phyloP scores from a whole-genome alignment of 371 early-diverging fungal genomes.

The Mortierella sp. region DNA sequence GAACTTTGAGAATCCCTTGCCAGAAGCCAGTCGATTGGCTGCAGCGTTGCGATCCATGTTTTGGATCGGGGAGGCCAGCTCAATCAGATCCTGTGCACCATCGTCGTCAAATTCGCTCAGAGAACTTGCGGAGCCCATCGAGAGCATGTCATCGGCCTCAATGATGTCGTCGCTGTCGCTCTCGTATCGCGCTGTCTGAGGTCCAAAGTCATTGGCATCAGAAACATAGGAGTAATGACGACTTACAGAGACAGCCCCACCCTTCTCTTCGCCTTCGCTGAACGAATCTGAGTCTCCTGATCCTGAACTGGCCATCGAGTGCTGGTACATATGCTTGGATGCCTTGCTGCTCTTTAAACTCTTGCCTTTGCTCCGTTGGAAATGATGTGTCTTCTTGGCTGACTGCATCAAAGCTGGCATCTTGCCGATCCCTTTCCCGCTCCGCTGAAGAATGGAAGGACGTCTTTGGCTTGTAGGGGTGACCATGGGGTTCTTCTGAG shows the following conservation, averaged over 20 bases:
- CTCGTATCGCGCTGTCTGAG: conserved; percentile 16
- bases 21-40: background rate
- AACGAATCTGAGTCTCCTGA: conserved; percentile 34
- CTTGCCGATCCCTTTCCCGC: conserved; percentile 50
- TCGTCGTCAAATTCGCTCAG: conserved; percentile 34
- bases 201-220: background rate
- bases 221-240: conserved; percentile 1
- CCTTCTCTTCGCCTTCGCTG: conserved; percentile 22
- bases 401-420: conserved; percentile 29
- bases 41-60: background rate
- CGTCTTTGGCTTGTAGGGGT: conserved; percentile 28
- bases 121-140: conserved; percentile 35
- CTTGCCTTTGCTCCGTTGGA: conserved; percentile 28
- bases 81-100: background rate
- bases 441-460: conserved; percentile 21
- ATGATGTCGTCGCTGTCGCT: conserved; percentile 22
- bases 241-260: background rate
- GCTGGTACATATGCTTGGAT: conserved; percentile 24
- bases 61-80: background rate
- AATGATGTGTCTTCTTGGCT: conserved; percentile 13
- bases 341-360: conserved; percentile 39
- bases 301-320: conserved; percentile 14
- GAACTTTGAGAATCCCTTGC: conserved; percentile 14
- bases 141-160: conserved; percentile 21
- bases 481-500: conserved; percentile 48